phyloP scores from a whole-genome alignment of 2,329 filamentous ascomycete genomes.

The Nothomitra cinnamomea region DNA sequence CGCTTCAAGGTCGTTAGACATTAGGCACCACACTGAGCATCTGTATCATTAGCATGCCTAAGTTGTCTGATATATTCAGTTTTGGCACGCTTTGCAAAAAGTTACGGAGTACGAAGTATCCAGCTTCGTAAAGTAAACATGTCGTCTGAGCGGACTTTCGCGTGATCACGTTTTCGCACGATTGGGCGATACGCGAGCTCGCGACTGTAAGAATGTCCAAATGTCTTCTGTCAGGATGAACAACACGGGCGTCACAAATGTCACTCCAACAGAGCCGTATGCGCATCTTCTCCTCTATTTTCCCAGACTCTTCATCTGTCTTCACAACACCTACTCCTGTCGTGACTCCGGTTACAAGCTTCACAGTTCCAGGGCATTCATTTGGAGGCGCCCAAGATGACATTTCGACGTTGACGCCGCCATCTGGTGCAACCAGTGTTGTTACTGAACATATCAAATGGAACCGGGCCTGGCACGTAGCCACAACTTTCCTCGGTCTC shows the following conservation, averaged over 20 bases:
- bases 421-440: constrained; percentile 12
- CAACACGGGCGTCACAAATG: not conserved
- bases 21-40: no score
- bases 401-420: constrained; percentile 7
- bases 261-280: not conserved
- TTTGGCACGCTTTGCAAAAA: no score
- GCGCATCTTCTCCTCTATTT: constrained; percentile 27
- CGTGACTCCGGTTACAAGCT: constrained; percentile 26
- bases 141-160: not conserved
- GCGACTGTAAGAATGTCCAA: not conserved
- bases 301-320: constrained; percentile 23
- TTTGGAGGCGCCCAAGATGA: constrained; percentile 21
- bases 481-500: constrained; percentile 39
- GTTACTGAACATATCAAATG: constrained; percentile 37
- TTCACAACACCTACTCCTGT: constrained; percentile 27
- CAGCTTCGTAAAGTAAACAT: not conserved
- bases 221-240: not conserved
- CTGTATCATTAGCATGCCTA: no score
- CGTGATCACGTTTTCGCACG: not conserved
- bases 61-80: no score
- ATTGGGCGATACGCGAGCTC: not conserved
- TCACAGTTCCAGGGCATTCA: constrained; percentile 21
- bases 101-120: no score
- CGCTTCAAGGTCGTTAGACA: no score
- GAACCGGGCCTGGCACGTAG: constrained; percentile 45